phyloP scores from a whole-genome alignment of 2,329 filamentous ascomycete species.

The Alternaria hordeiaustralica region DNA sequence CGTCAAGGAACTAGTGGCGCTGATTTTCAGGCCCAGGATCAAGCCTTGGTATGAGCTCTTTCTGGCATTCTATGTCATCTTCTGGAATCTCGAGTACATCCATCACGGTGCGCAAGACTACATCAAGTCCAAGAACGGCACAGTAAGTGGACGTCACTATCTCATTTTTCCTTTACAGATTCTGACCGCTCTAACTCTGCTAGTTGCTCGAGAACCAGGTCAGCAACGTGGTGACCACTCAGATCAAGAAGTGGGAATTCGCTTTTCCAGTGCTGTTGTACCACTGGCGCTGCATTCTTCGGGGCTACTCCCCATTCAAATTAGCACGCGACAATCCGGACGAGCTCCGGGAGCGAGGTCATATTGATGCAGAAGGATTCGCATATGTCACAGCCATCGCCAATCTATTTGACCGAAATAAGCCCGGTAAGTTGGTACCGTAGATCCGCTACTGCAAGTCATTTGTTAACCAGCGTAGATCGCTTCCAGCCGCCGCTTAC shows the following conservation, averaged over 20 bases:
- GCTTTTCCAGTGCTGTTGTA: conserved; percentile 40
- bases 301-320: conserved; percentile 43
- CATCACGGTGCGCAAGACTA: conserved; percentile 42
- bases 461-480: conserved; percentile 21
- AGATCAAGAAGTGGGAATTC: conserved; percentile 46
- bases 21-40: conserved; percentile 43
- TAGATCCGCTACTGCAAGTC: conserved; percentile 8
- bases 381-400: conserved; percentile 39
- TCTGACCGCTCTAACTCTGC: conserved; percentile 17
- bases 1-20: conserved; percentile 35
- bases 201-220: conserved; percentile 43
- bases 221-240: conserved; percentile 40
- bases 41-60: conserved; percentile 49
- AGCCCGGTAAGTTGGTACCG: conserved; percentile 29
- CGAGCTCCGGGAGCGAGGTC: conserved; percentile 37
- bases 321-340: conserved; percentile 45
- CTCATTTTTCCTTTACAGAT: background rate
- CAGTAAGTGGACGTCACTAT: conserved; percentile 30
- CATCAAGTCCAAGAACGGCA: conserved; percentile 44
- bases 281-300: conserved; percentile 42
- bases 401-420: conserved; percentile 31
- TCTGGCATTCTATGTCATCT: conserved; percentile 44
- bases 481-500: conserved; percentile 38
- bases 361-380: conserved; percentile 39
- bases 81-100: conserved; percentile 48